These are phyloP conservation scores for baker's yeast (Saccharomyces cerevisiae) DNA, from an alignment of 805 yeast genomes.

Conservation along the genomic window DNA sequence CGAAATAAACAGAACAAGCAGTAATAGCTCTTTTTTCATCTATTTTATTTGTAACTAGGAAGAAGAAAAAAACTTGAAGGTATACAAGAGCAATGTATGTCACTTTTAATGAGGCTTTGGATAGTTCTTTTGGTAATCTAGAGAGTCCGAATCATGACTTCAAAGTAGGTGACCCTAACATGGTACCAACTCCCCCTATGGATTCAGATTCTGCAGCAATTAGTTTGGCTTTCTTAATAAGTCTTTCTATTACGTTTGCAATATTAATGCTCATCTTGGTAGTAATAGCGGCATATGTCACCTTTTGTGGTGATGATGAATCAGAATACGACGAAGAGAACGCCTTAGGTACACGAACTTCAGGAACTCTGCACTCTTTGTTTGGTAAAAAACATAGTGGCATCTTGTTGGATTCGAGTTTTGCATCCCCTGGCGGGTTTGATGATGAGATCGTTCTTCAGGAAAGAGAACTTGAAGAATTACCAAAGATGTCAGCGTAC, in stretches of 20 bases:
- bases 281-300: slow-evolving; percentile 27
- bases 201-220: slow-evolving; percentile 25
- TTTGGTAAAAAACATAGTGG: slow-evolving; percentile 23
- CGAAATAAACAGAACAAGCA: neutral
- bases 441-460: slow-evolving; percentile 22
- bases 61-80: neutral
- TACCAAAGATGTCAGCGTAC: slow-evolving; percentile 25
- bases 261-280: slow-evolving; percentile 26
- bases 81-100: neutral
- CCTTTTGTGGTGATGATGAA: slow-evolving; percentile 29
- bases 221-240: slow-evolving; percentile 28
- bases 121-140: neutral
- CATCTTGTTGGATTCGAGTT: slow-evolving; percentile 24
- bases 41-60: neutral
- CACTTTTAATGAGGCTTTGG: neutral
- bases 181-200: slow-evolving; percentile 15
- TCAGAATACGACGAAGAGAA: slow-evolving; percentile 28
- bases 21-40: neutral
- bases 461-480: slow-evolving; percentile 20
- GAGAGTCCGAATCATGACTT: neutral
- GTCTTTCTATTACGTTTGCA: slow-evolving; percentile 30
- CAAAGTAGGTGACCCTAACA: neutral
- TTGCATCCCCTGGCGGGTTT: slow-evolving; percentile 23
- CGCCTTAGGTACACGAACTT: slow-evolving; percentile 5
- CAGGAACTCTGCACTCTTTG: slow-evolving; percentile 12